A percentile compares a stretch with the other conserved stretches of the same genome.
Evolutionary conservation across 2,329 filamentous ascomycete genomes (phyloP).

Genomic region (Sporothrix phasma): DNA sequence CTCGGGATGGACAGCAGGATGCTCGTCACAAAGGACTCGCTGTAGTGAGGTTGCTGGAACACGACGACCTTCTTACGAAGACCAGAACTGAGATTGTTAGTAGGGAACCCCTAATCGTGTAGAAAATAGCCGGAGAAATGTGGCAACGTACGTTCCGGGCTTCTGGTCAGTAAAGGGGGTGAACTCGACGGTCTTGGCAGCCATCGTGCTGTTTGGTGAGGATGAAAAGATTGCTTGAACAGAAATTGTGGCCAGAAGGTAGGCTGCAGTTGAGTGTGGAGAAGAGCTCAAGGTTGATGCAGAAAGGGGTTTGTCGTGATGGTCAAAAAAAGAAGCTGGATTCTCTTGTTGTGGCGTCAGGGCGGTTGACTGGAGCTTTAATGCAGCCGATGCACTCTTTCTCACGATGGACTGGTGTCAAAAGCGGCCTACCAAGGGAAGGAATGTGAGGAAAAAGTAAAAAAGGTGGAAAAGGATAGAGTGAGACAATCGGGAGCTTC

Average conservation of each 20-base stretch:
- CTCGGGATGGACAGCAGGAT: constrained; percentile 96
- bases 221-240: not conserved
- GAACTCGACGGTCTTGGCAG: constrained; percentile 66
- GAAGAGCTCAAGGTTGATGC: not conserved
- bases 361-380: not conserved
- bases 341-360: not conserved
- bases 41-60: constrained; percentile 92
- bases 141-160: constrained; percentile 83
- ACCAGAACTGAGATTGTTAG: constrained; percentile 58
- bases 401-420: not conserved
- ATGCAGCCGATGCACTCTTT: not conserved
- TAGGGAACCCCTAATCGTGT: not conserved
- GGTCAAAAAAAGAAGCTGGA: not conserved
- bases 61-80: constrained; percentile 98
- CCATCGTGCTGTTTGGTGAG: constrained; percentile 40
- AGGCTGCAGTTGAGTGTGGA: not conserved
- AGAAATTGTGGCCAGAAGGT: too few relatives aligned
- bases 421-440: not conserved
- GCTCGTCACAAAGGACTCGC: constrained; percentile 87
- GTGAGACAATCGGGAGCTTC: not conserved
- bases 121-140: not conserved
- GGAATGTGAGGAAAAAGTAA: not conserved
- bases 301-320: not conserved
- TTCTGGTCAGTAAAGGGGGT: constrained; percentile 92
- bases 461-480: too few relatives aligned